Evolutionary conservation across 768 basidiomycete genomes (phyloP), one percentile per base, ranked within the genome.

Genomic region (Trametes coccinea): DNA sequence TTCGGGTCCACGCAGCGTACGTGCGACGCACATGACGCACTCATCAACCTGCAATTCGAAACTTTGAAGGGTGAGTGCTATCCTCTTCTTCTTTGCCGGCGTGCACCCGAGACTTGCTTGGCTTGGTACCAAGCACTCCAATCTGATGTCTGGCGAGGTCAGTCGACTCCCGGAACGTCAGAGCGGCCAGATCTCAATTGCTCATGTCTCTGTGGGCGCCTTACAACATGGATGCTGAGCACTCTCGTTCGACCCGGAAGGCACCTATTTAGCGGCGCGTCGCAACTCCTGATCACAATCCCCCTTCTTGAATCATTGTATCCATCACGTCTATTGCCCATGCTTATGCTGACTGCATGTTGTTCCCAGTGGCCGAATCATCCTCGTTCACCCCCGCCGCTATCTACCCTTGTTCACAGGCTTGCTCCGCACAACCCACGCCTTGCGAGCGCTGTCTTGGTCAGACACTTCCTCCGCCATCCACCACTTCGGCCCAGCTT

Each of bases 331-430:
- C 8, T 22, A n/a, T 29, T 6, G 17, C 45, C 6, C 13, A 29
- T 7, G 7, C 5, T n/a, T 22, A 44, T 45, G 55, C 65, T 62
- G 41, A 60, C 51, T 27, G 14, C 27, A 46, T 45, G 50, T 27
- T 30, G 33, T 54, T 58, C 59, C 1, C 61, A 87, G 86, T 71
- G 9, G 70, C 73, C 16, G 79, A 82, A 62, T 63, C 72, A 37
- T 75, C 75, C 2, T 72, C 76, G 6, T 86, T 87, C 67, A 68
- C 74, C n/a, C 79, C 79, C 9, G 69, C 77, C 52, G 77, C 77
- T 46, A 69, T 87, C 41, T 85, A 83, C 72, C 82, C 85, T 14
- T 82, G 83, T 67, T 84, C 82, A 30, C 62, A 71, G n/a, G 68
- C 73, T 46, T 84, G 84, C 62, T 73, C 83, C 37, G 60, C 70